These are phyloP conservation scores for Acmispon strigosus DNA, from an alignment of 306 rosid species.

Conservation along the genomic window DNA sequence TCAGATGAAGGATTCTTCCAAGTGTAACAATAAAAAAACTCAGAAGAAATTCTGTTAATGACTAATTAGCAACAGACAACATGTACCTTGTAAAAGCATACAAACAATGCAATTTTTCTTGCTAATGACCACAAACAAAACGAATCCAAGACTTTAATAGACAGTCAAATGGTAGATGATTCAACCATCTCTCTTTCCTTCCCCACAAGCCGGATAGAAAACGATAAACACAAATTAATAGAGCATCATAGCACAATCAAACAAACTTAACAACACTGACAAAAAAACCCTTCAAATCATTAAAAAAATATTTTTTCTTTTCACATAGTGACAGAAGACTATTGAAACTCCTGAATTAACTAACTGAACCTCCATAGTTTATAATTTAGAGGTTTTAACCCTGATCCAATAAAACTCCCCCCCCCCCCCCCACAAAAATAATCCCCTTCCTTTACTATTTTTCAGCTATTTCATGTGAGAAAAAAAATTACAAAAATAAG, in stretches of 20 bases:
- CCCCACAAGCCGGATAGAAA: conserved; percentile 15
- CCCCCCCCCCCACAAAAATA: not conserved
- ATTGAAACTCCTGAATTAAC: conserved; percentile 18
- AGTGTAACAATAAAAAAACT: no score
- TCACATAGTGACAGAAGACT: not conserved
- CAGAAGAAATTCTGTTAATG: not conserved
- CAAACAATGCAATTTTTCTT: conserved; percentile 5
- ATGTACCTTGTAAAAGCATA: not conserved
- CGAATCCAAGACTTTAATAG: not conserved
- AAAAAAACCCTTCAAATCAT: conserved; percentile 24
- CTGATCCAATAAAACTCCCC: conserved; percentile 7
- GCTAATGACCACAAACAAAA: conserved; percentile 10
- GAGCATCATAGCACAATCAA: conserved; percentile 7
- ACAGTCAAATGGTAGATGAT: conserved; percentile 28
- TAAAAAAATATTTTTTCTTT: not conserved
- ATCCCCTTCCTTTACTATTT: not conserved
- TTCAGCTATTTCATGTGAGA: not conserved
- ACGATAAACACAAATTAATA: conserved; percentile 13
- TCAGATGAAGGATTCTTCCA: conserved; percentile 7
- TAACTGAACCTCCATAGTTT: conserved; percentile 4
- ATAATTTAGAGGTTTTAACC: conserved; percentile 9
- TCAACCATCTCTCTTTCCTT: conserved; percentile 34
- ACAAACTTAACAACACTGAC: conserved; percentile 37
- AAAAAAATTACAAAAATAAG: not conserved
- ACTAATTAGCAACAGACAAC: not conserved